A percentile compares a stretch with the other conserved stretches of the same genome.
Conservation (phyloP, 2,329 filamentous ascomycete species). For the Neoscytalidium dimidiatum region DNA sequence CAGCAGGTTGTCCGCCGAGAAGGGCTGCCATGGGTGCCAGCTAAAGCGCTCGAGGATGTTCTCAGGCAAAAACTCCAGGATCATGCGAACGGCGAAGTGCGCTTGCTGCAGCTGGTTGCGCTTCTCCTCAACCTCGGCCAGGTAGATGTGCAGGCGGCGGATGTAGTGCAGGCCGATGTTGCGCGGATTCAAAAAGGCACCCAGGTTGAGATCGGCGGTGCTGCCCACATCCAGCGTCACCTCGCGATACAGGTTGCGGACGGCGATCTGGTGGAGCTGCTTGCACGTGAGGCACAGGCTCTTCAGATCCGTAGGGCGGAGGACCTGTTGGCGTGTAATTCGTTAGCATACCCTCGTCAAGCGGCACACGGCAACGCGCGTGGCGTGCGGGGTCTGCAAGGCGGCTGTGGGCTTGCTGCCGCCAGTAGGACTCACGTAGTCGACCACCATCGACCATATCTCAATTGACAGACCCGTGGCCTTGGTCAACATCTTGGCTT, state of each 20-base stretch:
- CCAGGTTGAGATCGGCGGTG: constrained; percentile 45
- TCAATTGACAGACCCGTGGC: constrained; percentile 40
- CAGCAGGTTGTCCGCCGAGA: constrained; percentile 50
- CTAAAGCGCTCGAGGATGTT: constrained; percentile 52
- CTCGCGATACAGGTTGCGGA: constrained; percentile 48
- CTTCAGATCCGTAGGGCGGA: constrained; percentile 50
- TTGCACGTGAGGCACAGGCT: constrained; percentile 50
- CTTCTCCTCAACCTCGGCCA: constrained; percentile 46
- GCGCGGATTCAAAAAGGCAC: constrained; percentile 47
- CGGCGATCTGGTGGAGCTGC: constrained; percentile 49
- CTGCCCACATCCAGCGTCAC: constrained; percentile 51
- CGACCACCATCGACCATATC: constrained; percentile 24
- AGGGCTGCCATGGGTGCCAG: constrained; percentile 53
- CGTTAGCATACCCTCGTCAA: constrained; percentile 13
- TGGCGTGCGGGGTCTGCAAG: constrained; percentile 22
- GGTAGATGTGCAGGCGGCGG: constrained; percentile 48
- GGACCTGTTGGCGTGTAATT: constrained; percentile 34
- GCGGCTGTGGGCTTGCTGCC: not conserved
- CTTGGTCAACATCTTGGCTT: constrained; percentile 30
- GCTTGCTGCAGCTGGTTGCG: constrained; percentile 48
- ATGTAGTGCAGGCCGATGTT: constrained; percentile 52
- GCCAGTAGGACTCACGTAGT: constrained; percentile 15
- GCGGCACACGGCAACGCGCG: constrained; percentile 18
- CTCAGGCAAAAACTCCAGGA: constrained; percentile 51
- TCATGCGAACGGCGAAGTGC: constrained; percentile 50